phyloP scores from a whole-genome alignment of 495 filamentous ascomycete species.

The Entonaema liquescens region DNA sequence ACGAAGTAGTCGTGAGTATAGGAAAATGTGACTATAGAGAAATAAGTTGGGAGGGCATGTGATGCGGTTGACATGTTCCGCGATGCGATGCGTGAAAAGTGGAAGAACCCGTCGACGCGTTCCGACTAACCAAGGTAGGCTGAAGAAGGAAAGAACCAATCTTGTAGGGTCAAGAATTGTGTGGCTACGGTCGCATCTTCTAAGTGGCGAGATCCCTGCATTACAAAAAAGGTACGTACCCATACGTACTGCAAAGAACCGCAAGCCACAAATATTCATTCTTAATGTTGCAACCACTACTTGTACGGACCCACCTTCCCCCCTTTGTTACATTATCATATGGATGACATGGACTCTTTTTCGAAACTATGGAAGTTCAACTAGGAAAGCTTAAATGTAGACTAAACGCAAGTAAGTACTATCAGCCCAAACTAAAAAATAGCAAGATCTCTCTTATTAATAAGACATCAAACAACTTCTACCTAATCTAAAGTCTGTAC shows the following conservation, averaged over 20 bases:
- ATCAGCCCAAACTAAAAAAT: not conserved
- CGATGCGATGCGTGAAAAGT: conserved; percentile 43
- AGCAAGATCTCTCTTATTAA: not conserved
- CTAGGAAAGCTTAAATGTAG: not conserved
- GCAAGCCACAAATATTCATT: conserved; percentile 23
- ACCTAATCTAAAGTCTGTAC: no score
- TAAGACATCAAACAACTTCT: no score
- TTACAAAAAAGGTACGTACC: not conserved
- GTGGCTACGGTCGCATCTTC: conserved; percentile 35
- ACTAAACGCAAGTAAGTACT: not conserved
- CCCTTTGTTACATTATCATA: conserved; percentile 14
- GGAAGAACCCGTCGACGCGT: conserved; percentile 44
- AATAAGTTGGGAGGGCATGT: conserved; percentile 30
- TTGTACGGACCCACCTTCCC: conserved; percentile 16
- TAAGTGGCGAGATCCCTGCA: conserved; percentile 22
- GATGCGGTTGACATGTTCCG: conserved; percentile 35
- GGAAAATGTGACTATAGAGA: conserved; percentile 24
- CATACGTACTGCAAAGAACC: no score
- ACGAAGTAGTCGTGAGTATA: conserved; percentile 22
- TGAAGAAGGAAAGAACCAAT: conserved; percentile 16
- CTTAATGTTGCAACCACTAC: conserved; percentile 9
- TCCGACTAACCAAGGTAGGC: conserved; percentile 38
- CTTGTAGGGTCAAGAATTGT: conserved; percentile 30
- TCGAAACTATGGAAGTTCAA: conserved; percentile 6
- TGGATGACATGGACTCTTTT: conserved; percentile 19